Percentiles rank a stretch among this genome's conserved stretches.
Evolutionary conservation across 192 early-diverging fungal genomes (phyloP).

Genomic region (Coemansia sp.): DNA sequence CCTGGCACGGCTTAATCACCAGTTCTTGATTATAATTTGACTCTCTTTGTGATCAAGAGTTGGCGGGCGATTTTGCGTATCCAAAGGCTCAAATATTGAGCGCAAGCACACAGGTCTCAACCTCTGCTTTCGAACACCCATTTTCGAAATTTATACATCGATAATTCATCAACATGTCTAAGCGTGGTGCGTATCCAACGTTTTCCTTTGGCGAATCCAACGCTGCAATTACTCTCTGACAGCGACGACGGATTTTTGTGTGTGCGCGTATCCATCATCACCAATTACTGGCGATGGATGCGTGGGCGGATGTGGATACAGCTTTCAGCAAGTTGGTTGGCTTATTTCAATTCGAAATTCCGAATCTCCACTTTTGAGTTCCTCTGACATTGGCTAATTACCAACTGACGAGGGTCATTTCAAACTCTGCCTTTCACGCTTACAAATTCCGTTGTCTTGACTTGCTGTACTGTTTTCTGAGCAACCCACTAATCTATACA

Average conservation of each 20-base stretch:
- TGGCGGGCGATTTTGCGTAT: background rate
- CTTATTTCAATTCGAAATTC: conserved; percentile 10
- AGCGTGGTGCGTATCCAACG: conserved; percentile 51
- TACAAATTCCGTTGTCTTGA: background rate
- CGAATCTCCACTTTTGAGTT: background rate
- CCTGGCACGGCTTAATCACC: background rate
- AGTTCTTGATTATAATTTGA: background rate
- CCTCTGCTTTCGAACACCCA: conserved; percentile 1
- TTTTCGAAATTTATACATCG: conserved; percentile 20
- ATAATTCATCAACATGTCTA: conserved; percentile 46
- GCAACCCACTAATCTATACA: background rate
- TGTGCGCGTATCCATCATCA: background rate
- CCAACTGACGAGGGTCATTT: background rate
- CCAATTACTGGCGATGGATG: background rate
- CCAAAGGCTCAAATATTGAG: background rate
- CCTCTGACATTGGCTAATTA: background rate
- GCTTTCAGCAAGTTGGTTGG: background rate
- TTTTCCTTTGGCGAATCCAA: background rate
- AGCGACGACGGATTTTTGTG: conserved; percentile 2
- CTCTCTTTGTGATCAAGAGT: background rate
- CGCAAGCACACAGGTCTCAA: background rate
- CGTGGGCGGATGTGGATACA: conserved; percentile 3
- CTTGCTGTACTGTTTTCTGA: background rate
- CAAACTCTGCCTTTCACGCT: background rate
- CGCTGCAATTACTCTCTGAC: background rate